Evolutionary conservation across 257 asterid species (phyloP), one percentile per base, ranked within the genome.

Genomic region (Przewalskia tangutica): DNA sequence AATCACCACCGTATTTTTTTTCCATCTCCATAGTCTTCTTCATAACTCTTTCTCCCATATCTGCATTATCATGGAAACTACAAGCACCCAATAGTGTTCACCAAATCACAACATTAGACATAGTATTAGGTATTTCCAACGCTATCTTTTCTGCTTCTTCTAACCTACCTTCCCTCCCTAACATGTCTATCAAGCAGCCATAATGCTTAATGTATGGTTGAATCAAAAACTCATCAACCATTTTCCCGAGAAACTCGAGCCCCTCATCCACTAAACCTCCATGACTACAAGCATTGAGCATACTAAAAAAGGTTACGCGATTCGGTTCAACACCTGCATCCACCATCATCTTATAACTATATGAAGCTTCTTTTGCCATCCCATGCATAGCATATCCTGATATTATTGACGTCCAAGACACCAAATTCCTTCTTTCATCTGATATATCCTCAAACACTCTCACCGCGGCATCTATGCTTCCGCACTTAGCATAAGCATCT

Each of bases 91-190:
- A 86, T 42, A 93, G 89, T 5, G 93, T 92, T 88, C 98, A 91
- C 98, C 96, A 93, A 5, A 90, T 80, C 84, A 92, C 91, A 51
- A 85, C 92, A 83, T 85, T 88, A 64, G 85, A 84, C 60, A 82
- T 83, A 3, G 85, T 88, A 81, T 17, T 75, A 62, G 94, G 96
- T 46, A 92, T 84, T 60, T 81, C 81, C 64, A 83, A 51, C 3
- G 96, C 94, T 23, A 93, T 85, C 82, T 81, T 85, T 88, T 91
- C 98, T 1, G 98, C 98, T 87, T 92, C 98, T 79, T 90, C 93
- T 68, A 92, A 79, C 83, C 97, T 92, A 62, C 96, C 98, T 56
- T 91, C 95, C 89, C 97, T 90, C 53, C 97, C 97, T 87, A 93
- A 77, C 93, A 92, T 86, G 81, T 93, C 97, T 46, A 93, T 84